phyloP scores from a whole-genome alignment of 805 yeast species.

The Ogataea haglerorum region DNA sequence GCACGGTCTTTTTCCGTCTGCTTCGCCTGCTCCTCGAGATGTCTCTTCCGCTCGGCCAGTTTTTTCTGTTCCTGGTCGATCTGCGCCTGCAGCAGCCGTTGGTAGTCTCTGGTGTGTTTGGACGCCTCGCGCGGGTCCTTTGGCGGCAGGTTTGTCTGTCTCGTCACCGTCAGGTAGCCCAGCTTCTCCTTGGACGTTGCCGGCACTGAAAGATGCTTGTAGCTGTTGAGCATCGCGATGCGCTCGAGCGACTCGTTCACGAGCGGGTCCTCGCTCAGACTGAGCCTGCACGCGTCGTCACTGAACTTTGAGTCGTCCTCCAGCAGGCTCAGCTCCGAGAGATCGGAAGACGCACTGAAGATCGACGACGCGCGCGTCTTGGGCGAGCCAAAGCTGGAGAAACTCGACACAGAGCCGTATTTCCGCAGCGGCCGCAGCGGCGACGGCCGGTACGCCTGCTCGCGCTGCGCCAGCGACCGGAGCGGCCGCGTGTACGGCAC shows the following conservation, averaged over 20 bases:
- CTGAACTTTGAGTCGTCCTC: constrained; percentile 28
- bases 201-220: constrained; percentile 8
- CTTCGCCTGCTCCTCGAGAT: constrained; percentile 33
- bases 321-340: constrained; percentile 24
- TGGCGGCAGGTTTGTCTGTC: constrained; percentile 68
- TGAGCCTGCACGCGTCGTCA: constrained; percentile 35
- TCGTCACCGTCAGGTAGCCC: constrained; percentile 42
- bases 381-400: constrained; percentile 29
- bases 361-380: constrained; percentile 45
- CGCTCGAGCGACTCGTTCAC: constrained; percentile 38
- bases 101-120: constrained; percentile 54
- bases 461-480: constrained; percentile 35
- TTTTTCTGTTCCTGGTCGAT: constrained; percentile 37
- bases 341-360: constrained; percentile 35
- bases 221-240: constrained; percentile 29
- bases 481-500: constrained; percentile 63
- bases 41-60: constrained; percentile 30
- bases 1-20: constrained; percentile 36
- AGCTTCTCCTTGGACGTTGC: constrained; percentile 13
- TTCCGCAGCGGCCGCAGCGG: neutral
- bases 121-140: constrained; percentile 50
- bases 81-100: constrained; percentile 41
- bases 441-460: constrained; percentile 29
- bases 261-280: constrained; percentile 31
- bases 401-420: constrained; percentile 8